phyloP scores from a whole-genome alignment of 306 rosid species.

The Vachellia pachyceras region DNA sequence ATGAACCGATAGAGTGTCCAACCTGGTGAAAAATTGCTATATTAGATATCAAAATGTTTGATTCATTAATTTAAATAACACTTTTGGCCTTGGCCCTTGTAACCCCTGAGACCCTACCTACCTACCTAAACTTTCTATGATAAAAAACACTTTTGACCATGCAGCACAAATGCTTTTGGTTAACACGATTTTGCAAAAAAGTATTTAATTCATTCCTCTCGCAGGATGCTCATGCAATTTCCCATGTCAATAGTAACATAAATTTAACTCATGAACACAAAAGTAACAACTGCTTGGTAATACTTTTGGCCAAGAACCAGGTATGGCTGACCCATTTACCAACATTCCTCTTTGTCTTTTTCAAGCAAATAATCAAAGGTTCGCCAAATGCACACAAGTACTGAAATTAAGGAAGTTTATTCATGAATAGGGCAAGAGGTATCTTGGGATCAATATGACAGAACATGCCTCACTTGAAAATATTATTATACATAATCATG shows the following conservation, averaged over 20 bases:
- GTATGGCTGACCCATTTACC: slow-evolving; percentile 19
- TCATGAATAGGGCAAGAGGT: neutral
- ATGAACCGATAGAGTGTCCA: slow-evolving; percentile 93
- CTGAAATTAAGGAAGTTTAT: slow-evolving; percentile 22
- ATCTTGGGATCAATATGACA: neutral
- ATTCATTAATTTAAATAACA: slow-evolving; percentile 24
- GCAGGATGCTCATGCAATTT: slow-evolving; percentile 4
- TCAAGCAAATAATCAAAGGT: slow-evolving; percentile 27
- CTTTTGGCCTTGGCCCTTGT: neutral
- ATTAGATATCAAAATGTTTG: slow-evolving; percentile 39
- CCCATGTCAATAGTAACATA: slow-evolving; percentile 21
- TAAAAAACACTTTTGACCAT: slow-evolving; percentile 19
- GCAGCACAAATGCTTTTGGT: slow-evolving; percentile 17
- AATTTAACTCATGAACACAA: slow-evolving; percentile 6
- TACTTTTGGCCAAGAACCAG: slow-evolving; percentile 30
- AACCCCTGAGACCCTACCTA: too few species aligned
- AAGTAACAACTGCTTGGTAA: slow-evolving; percentile 1
- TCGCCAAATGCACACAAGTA: slow-evolving; percentile 17
- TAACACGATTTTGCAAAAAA: slow-evolving; percentile 27
- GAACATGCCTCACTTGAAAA: neutral
- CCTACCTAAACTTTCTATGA: too few species aligned
- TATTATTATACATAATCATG: neutral
- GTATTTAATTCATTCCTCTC: slow-evolving; percentile 26
- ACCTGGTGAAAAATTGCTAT: slow-evolving; percentile 54
- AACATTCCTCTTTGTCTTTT: slow-evolving; percentile 25